Evolutionary conservation across 805 yeast species (phyloP).

Genomic region (Myxozyma neglecta): DNA sequence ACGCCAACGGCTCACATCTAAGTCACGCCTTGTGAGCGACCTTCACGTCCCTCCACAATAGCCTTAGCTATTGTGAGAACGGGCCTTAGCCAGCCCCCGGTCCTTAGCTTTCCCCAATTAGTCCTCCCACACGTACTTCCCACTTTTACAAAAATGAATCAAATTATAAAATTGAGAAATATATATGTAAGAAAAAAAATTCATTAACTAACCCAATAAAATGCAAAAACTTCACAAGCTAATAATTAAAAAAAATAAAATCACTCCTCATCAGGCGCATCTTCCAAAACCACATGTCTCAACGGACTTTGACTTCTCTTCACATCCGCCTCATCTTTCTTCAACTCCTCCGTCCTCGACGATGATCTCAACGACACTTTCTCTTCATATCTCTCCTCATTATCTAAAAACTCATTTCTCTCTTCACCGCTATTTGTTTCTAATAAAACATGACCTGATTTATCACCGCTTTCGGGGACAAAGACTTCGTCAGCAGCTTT

Average conservation of each 20-base stretch:
- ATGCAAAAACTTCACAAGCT: not conserved
- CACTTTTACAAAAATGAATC: no score
- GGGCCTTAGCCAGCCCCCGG: no score
- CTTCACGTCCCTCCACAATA: no score
- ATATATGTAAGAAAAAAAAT: not conserved
- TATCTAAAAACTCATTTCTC: conserved; percentile 25
- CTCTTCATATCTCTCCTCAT: conserved; percentile 20
- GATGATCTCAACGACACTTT: not conserved
- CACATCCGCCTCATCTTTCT: not conserved
- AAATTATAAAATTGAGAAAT: not conserved
- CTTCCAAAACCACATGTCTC: conserved; percentile 29
- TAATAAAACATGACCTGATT: conserved; percentile 19
- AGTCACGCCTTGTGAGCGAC: no score
- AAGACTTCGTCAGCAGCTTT: conserved; percentile 12
- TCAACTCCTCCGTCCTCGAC: not conserved
- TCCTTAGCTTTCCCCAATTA: no score
- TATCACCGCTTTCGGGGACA: conserved; percentile 24
- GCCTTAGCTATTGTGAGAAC: no score
- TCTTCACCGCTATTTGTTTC: conserved; percentile 24
- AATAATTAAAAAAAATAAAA: not conserved
- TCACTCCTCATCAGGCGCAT: conserved; percentile 23
- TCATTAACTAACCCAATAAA: not conserved
- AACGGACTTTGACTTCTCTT: conserved; percentile 20
- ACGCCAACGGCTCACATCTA: no score
- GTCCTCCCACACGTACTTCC: no score